Conservation (phyloP, 2,329 filamentous ascomycete genomes). For the Aureobasidium sp. region DNA sequence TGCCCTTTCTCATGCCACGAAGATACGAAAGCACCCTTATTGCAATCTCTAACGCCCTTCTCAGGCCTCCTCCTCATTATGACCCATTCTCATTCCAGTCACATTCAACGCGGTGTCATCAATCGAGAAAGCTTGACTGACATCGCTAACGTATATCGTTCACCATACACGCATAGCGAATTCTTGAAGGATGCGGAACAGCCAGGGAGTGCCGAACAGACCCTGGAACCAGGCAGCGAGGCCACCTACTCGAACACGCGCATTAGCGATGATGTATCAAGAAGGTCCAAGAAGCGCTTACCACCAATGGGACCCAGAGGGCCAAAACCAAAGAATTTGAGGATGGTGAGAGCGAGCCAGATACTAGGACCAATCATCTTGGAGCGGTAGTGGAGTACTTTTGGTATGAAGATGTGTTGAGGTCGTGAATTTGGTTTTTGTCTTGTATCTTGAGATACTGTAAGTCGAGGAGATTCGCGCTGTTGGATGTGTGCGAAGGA, state of each 20-base stretch:
- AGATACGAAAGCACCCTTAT: background rate
- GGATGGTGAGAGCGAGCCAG: background rate
- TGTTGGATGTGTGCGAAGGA: too few relatives aligned
- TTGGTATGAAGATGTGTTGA: too few relatives aligned
- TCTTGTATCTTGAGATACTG: too few relatives aligned
- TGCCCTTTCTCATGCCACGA: too few relatives aligned
- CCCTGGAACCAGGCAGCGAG: slow-evolving; percentile 21
- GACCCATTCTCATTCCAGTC: background rate
- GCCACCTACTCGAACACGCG: background rate
- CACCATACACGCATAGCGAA: slow-evolving; percentile 30
- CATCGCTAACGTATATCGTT: background rate
- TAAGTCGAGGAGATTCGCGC: too few relatives aligned
- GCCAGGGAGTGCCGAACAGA: slow-evolving; percentile 20
- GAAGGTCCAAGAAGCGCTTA: background rate
- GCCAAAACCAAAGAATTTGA: background rate
- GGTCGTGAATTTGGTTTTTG: too few relatives aligned
- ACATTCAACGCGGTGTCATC: background rate
- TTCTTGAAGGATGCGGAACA: slow-evolving; percentile 25
- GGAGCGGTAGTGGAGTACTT: too few relatives aligned
- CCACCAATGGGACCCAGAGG: background rate
- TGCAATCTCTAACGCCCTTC: background rate
- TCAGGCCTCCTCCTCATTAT: background rate
- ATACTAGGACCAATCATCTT: too few relatives aligned
- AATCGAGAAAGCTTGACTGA: background rate
- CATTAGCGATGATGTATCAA: too few relatives aligned